Conservation (phyloP, 1,284 basidiomycete species). For the Ustilago hordei region DNA sequence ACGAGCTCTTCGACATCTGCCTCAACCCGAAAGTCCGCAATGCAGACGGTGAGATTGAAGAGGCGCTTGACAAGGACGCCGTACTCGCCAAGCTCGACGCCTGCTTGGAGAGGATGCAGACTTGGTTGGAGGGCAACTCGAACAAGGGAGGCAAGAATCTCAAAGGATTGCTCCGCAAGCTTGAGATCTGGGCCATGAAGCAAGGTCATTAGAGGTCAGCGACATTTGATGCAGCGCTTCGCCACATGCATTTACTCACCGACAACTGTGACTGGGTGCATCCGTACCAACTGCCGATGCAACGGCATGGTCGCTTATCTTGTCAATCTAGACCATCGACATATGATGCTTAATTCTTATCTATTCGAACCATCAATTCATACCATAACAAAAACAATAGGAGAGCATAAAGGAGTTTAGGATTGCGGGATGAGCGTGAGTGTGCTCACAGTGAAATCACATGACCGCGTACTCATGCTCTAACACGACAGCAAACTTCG, state of each 20-base stretch:
- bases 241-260: neutral
- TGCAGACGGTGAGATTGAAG: neutral
- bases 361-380: too few species aligned
- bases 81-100: slow-evolving; percentile 71
- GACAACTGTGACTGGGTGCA: neutral
- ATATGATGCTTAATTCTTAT: too few species aligned
- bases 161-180: slow-evolving; percentile 64
- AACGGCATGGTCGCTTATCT: too few species aligned
- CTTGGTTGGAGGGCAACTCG: slow-evolving; percentile 78
- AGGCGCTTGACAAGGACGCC: slow-evolving; percentile 78
- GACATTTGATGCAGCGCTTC: neutral
- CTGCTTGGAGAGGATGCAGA: slow-evolving; percentile 84
- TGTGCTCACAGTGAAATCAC: too few species aligned
- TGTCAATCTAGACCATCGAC: too few species aligned
- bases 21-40: slow-evolving; percentile 76
- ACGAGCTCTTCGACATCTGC: slow-evolving; percentile 82
- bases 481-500: too few species aligned
- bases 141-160: slow-evolving; percentile 79
- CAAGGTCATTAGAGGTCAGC: slow-evolving; percentile 24
- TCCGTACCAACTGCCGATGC: too few species aligned
- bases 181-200: slow-evolving; percentile 66
- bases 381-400: too few species aligned
- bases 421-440: too few species aligned
- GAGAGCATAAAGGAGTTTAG: too few species aligned
- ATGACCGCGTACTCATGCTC: too few species aligned